Evolutionary conservation across 441 rosid species (phyloP).

Genomic region (Kokia cookei): DNA sequence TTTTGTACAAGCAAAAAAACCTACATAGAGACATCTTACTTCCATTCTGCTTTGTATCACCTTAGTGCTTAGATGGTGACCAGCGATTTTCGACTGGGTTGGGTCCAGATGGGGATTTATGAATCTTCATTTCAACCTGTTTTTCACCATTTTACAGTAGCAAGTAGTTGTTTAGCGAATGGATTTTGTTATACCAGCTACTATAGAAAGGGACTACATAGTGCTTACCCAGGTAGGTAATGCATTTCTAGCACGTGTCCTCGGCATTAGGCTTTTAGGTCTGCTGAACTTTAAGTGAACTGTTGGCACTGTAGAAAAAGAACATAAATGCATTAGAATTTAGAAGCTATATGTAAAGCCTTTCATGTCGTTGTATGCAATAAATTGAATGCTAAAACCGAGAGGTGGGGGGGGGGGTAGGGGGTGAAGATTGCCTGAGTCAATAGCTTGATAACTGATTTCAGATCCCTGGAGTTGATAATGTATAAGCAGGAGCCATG

Average conservation of each 20-base stretch:
- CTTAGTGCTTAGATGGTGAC: conserved; percentile 43
- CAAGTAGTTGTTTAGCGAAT: background rate
- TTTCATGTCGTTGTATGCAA: background rate
- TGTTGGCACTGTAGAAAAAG: conserved; percentile 14
- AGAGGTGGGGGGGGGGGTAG: background rate
- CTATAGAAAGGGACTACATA: background rate
- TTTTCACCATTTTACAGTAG: conserved; percentile 13
- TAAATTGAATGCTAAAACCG: background rate
- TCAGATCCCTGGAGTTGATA: conserved; percentile 17
- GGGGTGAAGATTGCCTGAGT: conserved; percentile 38
- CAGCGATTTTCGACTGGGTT: conserved; percentile 55
- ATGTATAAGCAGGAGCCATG: conserved; percentile 33
- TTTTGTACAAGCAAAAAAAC: conserved; percentile 20
- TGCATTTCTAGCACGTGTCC: conserved; percentile 16
- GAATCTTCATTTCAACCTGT: conserved; percentile 45
- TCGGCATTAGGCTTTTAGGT: conserved; percentile 22
- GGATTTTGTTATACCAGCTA: background rate
- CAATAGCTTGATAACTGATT: conserved; percentile 33
- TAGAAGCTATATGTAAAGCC: background rate
- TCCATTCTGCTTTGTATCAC: background rate
- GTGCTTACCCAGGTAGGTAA: conserved; percentile 41
- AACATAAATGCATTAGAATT: background rate
- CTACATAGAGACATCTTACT: conserved; percentile 21
- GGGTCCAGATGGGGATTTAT: conserved; percentile 58
- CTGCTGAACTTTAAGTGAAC: conserved; percentile 29